phyloP scores from a whole-genome alignment of 2,329 filamentous ascomycete genomes.

The Endothia cerciana region DNA sequence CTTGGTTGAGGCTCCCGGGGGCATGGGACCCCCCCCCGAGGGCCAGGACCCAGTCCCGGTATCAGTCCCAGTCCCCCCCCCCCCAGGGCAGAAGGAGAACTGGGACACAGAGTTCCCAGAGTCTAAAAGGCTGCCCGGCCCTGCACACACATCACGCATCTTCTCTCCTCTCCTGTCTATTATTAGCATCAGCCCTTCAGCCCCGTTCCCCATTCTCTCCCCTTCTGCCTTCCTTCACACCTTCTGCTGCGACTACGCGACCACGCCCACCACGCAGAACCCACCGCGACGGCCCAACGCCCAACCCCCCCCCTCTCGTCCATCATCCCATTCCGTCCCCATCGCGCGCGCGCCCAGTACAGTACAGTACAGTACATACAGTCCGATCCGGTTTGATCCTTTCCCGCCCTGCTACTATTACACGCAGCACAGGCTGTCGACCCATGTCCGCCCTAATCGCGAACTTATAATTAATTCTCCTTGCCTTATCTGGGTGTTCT shows the following conservation, averaged over 20 bases:
- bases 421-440: constrained; percentile 11
- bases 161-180: constrained; percentile 44
- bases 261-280: constrained; percentile 7
- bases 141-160: constrained; percentile 40
- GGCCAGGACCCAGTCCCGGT: too few relatives aligned
- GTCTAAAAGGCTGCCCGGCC: constrained; percentile 32
- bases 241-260: constrained; percentile 5
- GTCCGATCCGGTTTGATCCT: constrained; percentile 19
- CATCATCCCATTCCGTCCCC: constrained; percentile 7
- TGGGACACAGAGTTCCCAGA: not conserved
- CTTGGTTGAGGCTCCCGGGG: not conserved
- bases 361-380: not conserved
- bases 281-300: not conserved
- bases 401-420: constrained; percentile 20
- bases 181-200: constrained; percentile 57
- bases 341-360: not conserved
- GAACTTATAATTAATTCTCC: constrained; percentile 15
- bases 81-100: too few relatives aligned
- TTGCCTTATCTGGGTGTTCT: not conserved
- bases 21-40: too few relatives aligned
- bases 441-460: constrained; percentile 13
- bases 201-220: constrained; percentile 48
- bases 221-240: constrained; percentile 17
- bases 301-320: constrained; percentile 18
- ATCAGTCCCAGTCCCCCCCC: constrained; percentile 1